These are phyloP conservation scores for Boletus coccyginus DNA, from an alignment of 768 basidiomycete species.

Conservation along the genomic window DNA sequence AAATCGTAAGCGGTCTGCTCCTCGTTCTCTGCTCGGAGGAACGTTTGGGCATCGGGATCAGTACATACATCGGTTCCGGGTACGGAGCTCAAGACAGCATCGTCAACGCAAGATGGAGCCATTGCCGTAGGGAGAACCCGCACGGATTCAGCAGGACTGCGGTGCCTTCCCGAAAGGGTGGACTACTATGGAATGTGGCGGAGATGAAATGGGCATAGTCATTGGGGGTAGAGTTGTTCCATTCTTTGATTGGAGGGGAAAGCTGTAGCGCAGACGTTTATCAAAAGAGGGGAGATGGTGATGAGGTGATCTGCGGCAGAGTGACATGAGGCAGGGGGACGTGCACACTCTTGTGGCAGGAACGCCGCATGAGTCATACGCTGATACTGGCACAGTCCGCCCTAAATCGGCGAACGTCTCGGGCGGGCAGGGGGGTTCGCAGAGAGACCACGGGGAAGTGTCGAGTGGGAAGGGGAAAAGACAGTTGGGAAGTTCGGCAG, in stretches of 20 bases:
- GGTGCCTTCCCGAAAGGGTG: slow-evolving; percentile 19
- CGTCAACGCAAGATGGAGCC: slow-evolving; percentile 5
- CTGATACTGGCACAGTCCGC: slow-evolving; percentile 7
- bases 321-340: slow-evolving; percentile 20
- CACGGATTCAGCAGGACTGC: slow-evolving; percentile 17
- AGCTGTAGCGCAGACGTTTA: slow-evolving; percentile 8
- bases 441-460: slow-evolving; percentile 2
- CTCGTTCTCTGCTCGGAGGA: background rate
- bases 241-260: slow-evolving; percentile 18
- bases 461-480: slow-evolving; percentile 5
- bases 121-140: slow-evolving; percentile 26
- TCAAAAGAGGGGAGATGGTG: slow-evolving; percentile 16
- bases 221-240: slow-evolving; percentile 7
- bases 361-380: slow-evolving; percentile 16
- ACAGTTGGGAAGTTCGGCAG: background rate
- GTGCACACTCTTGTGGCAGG: slow-evolving; percentile 1
- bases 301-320: slow-evolving; percentile 17
- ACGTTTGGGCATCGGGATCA: slow-evolving; percentile 13
- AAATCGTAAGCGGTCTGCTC: background rate
- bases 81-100: background rate
- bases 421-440: slow-evolving; percentile 7
- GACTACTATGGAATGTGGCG: slow-evolving; percentile 15
- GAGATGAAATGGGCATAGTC: slow-evolving; percentile 30
- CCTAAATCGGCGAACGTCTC: slow-evolving; percentile 14
- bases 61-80: slow-evolving; percentile 19